These are phyloP conservation scores for Aspergillus fumigatus DNA, from an alignment of 2,329 filamentous ascomycete genomes.

Conservation along the genomic window DNA sequence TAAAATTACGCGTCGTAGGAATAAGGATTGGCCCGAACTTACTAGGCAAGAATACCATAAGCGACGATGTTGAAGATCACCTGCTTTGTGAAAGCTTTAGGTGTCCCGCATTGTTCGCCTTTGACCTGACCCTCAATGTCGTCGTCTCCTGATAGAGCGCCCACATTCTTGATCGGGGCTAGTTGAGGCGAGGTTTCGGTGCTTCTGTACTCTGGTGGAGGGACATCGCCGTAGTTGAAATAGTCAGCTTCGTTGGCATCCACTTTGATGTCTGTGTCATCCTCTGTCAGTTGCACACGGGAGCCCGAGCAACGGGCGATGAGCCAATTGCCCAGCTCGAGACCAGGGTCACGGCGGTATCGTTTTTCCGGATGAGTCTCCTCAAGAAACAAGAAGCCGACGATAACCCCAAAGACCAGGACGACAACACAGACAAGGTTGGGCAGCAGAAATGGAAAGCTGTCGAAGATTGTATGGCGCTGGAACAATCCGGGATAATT, in stretches of 20 bases:
- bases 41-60: conserved; percentile 93
- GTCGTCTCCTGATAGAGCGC: conserved; percentile 29
- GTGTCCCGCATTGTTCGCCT: conserved; percentile 37
- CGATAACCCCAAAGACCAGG: conserved; percentile 67
- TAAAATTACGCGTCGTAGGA: conserved; percentile 26
- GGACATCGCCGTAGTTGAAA: conserved; percentile 59
- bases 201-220: conserved; percentile 64
- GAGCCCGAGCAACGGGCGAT: conserved; percentile 32
- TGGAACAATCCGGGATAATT: conserved; percentile 73
- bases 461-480: conserved; percentile 72
- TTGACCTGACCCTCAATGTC: conserved; percentile 42
- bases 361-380: conserved; percentile 88
- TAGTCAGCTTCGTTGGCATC: conserved; percentile 35
- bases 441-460: conserved; percentile 83
- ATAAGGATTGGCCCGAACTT: conserved; percentile 43
- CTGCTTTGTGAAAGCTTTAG: conserved; percentile 73
- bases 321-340: conserved; percentile 72
- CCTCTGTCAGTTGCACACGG: conserved; percentile 23
- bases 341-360: conserved; percentile 66
- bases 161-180: conserved; percentile 27
- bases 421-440: conserved; percentile 86
- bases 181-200: conserved; percentile 52
- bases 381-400: conserved; percentile 83
- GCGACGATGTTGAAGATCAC: conserved; percentile 83
- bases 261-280: conserved; percentile 46